Base-by-base conservation (phyloP, 2,329 filamentous ascomycete genomes). In the Stylonectria norvegica region DNA sequence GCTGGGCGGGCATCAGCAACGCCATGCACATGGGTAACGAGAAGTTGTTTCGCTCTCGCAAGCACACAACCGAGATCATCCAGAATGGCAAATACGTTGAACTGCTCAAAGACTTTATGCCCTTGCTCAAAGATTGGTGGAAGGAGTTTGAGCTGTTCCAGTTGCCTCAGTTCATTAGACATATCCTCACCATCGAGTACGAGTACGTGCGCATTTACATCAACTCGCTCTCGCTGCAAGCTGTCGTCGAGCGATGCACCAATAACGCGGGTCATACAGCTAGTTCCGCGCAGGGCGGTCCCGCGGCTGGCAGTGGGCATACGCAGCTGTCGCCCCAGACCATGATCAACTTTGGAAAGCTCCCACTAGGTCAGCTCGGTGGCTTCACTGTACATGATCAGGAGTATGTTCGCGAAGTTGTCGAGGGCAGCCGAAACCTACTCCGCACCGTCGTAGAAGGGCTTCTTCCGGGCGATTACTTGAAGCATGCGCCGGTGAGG, bases 191-290 rank as follows among this genome's bases (percentile, higher is more conserved):
- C 6, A 96, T 97, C 50, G 93, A 98, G 68, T 96, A 93, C 58
- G 89, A 97, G 58, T 96, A 96, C 60, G 89, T 91, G 18, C 81
- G 91, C 56, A 86, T 96, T 36, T 97, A 97, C 60, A 79, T 96
- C 68, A 96, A 97, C 63, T 95, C 90, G 1, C 73, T 98, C 2
- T 90, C 90, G 2, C 71, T 98, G 2, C 93, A 98, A 66, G 93
- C 93, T 16, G 89, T 97, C 4, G 89, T 97, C 5, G 91, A 96
- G 65, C 81, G 90, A 45, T 95, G 88, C 66, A 91, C 89, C 5
- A 89, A 56, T 20, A 52, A 30, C 14, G 27, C 27, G 6, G 27
- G 78, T 45, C 85, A 90, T 49, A 66, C 64, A n/a, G 60, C 66
- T 11, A 56, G 58, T 5, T 61, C 62, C 5, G 65, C 61, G 32